These are phyloP conservation scores for Suillus sp. DNA, from an alignment of 768 basidiomycete species.

Conservation along the genomic window DNA sequence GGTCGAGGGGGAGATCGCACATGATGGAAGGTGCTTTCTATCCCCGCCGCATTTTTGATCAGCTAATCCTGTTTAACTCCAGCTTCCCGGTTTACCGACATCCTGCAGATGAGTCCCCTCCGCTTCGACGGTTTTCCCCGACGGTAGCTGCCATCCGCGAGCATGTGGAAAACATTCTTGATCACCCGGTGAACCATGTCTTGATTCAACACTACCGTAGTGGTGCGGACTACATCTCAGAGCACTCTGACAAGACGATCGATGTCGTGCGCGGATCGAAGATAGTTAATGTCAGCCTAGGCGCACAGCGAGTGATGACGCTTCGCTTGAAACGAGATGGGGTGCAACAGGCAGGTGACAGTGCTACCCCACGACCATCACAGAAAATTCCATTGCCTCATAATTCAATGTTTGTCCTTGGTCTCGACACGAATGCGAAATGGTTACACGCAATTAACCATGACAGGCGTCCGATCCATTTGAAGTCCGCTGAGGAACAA, in stretches of 20 bases:
- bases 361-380: conserved; percentile 38
- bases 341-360: conserved; percentile 19
- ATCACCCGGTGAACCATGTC: conserved; percentile 79
- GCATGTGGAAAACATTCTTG: conserved; percentile 57
- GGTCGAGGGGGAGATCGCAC: conserved; percentile 55
- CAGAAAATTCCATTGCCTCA: conserved; percentile 77
- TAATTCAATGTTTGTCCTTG: conserved; percentile 84
- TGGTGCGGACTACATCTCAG: conserved; percentile 82
- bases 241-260: conserved; percentile 86
- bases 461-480: conserved; percentile 62
- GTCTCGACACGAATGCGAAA: conserved; percentile 66
- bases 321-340: conserved; percentile 65
- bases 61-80: neutral
- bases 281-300: conserved; percentile 81
- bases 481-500: conserved; percentile 59
- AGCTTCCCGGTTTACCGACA: conserved; percentile 83
- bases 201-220: conserved; percentile 81
- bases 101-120: conserved; percentile 78
- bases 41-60: conserved; percentile 15
- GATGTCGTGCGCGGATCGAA: conserved; percentile 74
- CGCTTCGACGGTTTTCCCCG: conserved; percentile 64
- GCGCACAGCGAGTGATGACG: conserved; percentile 76
- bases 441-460: conserved; percentile 80
- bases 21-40: conserved; percentile 48
- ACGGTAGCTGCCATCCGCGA: conserved; percentile 67